These are phyloP conservation scores for Crithidia fasciculata DNA, from an alignment of 208 protist genomes.

Conservation along the genomic window DNA sequence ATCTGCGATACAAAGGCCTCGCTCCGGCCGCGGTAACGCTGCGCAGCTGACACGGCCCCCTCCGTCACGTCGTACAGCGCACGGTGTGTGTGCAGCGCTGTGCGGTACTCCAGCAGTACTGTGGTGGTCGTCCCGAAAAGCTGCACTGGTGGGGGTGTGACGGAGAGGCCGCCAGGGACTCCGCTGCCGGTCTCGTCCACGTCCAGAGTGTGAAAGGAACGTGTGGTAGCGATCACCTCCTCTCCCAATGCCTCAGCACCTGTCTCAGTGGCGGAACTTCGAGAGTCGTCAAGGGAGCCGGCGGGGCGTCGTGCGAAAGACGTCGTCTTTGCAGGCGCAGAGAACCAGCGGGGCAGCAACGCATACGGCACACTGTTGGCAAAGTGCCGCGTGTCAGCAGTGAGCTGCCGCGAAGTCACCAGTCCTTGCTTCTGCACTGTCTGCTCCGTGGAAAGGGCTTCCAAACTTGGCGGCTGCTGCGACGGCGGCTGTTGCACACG, in stretches of 20 bases:
- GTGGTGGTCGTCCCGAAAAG: constrained; percentile 27
- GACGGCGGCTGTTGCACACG: constrained; percentile 4
- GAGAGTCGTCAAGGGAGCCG: not conserved
- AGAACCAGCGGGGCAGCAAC: constrained; percentile 20
- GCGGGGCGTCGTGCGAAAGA: not conserved
- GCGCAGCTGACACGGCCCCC: constrained; percentile 21
- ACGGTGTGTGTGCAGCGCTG: constrained; percentile 25
- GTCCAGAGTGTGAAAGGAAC: constrained; percentile 3
- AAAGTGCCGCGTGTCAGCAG: not conserved
- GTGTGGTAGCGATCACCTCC: constrained; percentile 3
- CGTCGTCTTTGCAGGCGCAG: not conserved
- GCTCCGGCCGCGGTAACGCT: constrained; percentile 30
- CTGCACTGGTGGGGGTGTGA: constrained; percentile 15
- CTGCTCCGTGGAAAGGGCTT: too few relatives aligned
- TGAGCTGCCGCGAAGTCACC: too few relatives aligned
- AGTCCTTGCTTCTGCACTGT: too few relatives aligned
- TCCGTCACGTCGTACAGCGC: constrained; percentile 32
- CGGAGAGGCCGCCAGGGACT: not conserved
- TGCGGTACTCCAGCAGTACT: constrained; percentile 35
- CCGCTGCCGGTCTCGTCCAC: not conserved
- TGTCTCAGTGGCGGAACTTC: not conserved
- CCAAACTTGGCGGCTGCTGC: too few relatives aligned
- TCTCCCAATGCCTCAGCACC: not conserved
- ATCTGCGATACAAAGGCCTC: constrained; percentile 28
- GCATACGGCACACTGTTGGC: constrained; percentile 19